Evolutionary conservation across 768 basidiomycete species (phyloP).

Genomic region (Ramaria rubella): DNA sequence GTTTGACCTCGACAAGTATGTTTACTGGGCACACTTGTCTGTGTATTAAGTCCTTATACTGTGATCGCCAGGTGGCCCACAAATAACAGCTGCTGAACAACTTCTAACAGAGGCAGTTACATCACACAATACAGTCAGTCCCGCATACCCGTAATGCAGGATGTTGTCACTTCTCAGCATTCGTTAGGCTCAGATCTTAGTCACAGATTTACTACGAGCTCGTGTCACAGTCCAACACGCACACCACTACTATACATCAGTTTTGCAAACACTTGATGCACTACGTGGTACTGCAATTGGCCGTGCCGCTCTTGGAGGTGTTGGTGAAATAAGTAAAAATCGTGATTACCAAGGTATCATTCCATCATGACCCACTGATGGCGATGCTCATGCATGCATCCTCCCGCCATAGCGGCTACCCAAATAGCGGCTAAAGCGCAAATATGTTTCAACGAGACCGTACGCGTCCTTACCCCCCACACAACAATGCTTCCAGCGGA

Average conservation of each 20-base stretch:
- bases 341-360: conserved; percentile 11
- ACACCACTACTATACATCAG: conserved; percentile 10
- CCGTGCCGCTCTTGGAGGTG: background rate
- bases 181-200: background rate
- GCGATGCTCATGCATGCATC: background rate
- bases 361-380: background rate
- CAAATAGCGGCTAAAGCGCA: conserved; percentile 5
- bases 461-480: conserved; percentile 9
- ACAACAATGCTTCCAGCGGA: background rate
- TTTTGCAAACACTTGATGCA: conserved; percentile 3
- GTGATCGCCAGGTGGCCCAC: background rate
- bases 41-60: too few relatives aligned
- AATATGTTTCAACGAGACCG: conserved; percentile 10
- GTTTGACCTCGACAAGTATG: background rate
- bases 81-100: background rate
- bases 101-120: background rate
- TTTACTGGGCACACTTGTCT: background rate
- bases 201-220: conserved; percentile 4
- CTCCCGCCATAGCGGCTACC: background rate
- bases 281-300: background rate
- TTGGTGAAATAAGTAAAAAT: conserved; percentile 10
- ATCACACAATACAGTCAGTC: conserved; percentile 1
- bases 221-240: conserved; percentile 12
- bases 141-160: too few relatives aligned
- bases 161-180: background rate